Percentiles rank a stretch among this genome's conserved stretches.
phyloP scores from a whole-genome alignment of 805 yeast species.

The Groenewaldozyma tartarivorans region DNA sequence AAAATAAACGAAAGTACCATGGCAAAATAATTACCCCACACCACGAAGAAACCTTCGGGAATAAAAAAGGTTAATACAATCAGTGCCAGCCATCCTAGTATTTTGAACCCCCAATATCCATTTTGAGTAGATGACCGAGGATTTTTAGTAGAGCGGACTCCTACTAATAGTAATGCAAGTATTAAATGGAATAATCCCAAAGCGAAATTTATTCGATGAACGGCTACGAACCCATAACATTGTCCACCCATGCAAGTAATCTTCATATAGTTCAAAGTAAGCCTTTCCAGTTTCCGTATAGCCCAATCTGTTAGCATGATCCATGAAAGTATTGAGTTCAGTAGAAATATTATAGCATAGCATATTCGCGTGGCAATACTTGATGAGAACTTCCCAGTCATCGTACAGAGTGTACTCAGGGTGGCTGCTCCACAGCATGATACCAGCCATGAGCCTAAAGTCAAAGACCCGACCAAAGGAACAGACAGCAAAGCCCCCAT shows the following conservation, averaged over 20 bases:
- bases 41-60: slow-evolving; percentile 78
- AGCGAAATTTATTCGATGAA: slow-evolving; percentile 86
- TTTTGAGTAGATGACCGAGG: slow-evolving; percentile 80
- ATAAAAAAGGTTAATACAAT: slow-evolving; percentile 59
- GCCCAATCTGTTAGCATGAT: slow-evolving; percentile 78
- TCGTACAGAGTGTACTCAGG: slow-evolving; percentile 53
- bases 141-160: slow-evolving; percentile 68
- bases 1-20: slow-evolving; percentile 76
- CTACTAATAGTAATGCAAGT: slow-evolving; percentile 56
- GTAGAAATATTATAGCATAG: slow-evolving; percentile 68
- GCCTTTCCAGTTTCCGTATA: slow-evolving; percentile 57
- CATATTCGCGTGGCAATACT: slow-evolving; percentile 76
- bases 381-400: slow-evolving; percentile 55
- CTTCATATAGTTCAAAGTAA: slow-evolving; percentile 61
- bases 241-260: slow-evolving; percentile 71
- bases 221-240: slow-evolving; percentile 89
- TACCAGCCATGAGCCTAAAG: slow-evolving; percentile 52
- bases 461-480: slow-evolving; percentile 49
- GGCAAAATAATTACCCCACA: slow-evolving; percentile 88
- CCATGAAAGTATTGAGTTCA: slow-evolving; percentile 86
- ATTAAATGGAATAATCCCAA: slow-evolving; percentile 69
- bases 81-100: slow-evolving; percentile 48
- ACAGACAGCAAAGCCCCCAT: slow-evolving; percentile 35
- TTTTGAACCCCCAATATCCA: slow-evolving; percentile 81
- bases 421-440: slow-evolving; percentile 78